Conservation (phyloP, 257 asterid genomes). For the Salvia miltiorrhiza region DNA sequence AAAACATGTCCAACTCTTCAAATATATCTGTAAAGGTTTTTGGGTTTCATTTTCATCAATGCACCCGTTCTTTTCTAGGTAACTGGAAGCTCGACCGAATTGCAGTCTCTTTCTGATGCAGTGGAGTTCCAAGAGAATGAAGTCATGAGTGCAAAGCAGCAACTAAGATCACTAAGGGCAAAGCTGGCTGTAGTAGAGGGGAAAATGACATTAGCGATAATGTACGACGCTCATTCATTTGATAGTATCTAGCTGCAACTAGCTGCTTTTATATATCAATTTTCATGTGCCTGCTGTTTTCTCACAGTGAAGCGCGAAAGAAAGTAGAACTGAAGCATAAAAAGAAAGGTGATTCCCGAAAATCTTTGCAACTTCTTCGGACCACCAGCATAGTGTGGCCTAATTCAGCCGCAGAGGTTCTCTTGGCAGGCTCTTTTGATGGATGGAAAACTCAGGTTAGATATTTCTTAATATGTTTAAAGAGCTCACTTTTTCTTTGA, state of each 20-base stretch:
- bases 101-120: slow-evolving; percentile 65
- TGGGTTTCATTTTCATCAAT: slow-evolving; percentile 12
- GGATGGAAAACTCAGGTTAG: slow-evolving; percentile 95
- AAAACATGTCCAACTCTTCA: neutral
- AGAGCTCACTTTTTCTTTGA: slow-evolving; percentile 19
- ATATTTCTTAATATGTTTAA: slow-evolving; percentile 11
- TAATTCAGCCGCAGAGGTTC: slow-evolving; percentile 78
- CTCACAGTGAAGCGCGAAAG: slow-evolving; percentile 63
- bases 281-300: slow-evolving; percentile 2
- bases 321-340: slow-evolving; percentile 52
- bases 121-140: slow-evolving; percentile 84
- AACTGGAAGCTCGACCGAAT: slow-evolving; percentile 36
- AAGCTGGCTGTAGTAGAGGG: slow-evolving; percentile 77
- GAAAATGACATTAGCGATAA: slow-evolving; percentile 61
- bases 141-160: slow-evolving; percentile 56
- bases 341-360: slow-evolving; percentile 49
- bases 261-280: slow-evolving; percentile 3
- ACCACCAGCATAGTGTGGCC: slow-evolving; percentile 61
- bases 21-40: neutral
- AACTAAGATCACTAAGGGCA: slow-evolving; percentile 67
- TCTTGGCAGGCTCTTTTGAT: slow-evolving; percentile 81
- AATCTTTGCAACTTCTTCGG: slow-evolving; percentile 64
- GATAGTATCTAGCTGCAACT: neutral
- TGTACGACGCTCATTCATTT: slow-evolving; percentile 36
- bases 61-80: slow-evolving; percentile 35